These are phyloP conservation scores for Starmerella vitae DNA, from an alignment of 805 yeast genomes.

Conservation along the genomic window DNA sequence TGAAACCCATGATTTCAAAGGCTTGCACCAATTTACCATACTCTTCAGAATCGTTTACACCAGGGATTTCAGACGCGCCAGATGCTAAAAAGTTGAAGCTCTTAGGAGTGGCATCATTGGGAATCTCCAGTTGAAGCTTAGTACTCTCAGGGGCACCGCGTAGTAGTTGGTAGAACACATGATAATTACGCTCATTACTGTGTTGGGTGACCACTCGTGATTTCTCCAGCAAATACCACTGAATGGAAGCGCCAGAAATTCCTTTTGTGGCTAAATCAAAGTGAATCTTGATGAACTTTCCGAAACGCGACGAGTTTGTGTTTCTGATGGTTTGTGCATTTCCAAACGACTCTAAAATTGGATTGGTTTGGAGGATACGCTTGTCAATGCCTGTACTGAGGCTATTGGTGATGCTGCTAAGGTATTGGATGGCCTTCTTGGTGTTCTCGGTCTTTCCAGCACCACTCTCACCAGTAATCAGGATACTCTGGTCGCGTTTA, in stretches of 20 bases:
- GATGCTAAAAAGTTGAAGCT: constrained; percentile 45
- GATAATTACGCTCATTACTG: constrained; percentile 74
- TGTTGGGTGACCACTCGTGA: constrained; percentile 78
- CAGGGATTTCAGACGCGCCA: constrained; percentile 45
- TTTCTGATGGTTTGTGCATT: constrained; percentile 92
- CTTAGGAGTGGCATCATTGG: constrained; percentile 33
- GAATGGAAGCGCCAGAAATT: constrained; percentile 80
- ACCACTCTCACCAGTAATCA: constrained; percentile 98
- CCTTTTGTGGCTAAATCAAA: constrained; percentile 43
- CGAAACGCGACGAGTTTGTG: constrained; percentile 90
- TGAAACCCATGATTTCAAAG: constrained; percentile 59
- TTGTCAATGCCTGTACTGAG: constrained; percentile 41
- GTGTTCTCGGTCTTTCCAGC: constrained; percentile 99
- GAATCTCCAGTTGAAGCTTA: constrained; percentile 27
- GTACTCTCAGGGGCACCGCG: constrained; percentile 45
- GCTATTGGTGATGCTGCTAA: constrained; percentile 52
- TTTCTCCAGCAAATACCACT: constrained; percentile 87
- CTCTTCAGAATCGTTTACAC: constrained; percentile 63
- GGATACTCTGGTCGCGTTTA: constrained; percentile 67
- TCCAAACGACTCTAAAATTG: constrained; percentile 90
- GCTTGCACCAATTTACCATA: constrained; percentile 52
- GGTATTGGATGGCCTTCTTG: constrained; percentile 81
- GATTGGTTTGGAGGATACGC: constrained; percentile 85
- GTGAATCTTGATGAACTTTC: constrained; percentile 83
- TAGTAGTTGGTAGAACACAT: constrained; percentile 77